Percentiles rank a stretch among this genome's conserved stretches.
Evolutionary conservation across 176 grass and related monocot genomes (phyloP).

Genomic region (Hsuehochloa calcarea): DNA sequence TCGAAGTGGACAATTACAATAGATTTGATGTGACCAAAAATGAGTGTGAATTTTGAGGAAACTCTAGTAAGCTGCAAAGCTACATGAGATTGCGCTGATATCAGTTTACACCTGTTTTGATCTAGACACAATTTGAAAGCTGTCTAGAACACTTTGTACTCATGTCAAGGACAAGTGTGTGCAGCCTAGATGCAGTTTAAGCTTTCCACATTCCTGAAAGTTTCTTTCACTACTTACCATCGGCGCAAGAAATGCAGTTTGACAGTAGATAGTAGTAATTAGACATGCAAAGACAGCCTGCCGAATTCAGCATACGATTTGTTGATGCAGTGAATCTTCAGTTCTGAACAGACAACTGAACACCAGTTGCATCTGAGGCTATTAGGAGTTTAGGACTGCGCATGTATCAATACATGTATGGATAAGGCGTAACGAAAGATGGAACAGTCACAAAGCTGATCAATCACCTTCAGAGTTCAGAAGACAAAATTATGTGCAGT

Average conservation of each 20-base stretch:
- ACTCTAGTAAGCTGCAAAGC: not conserved
- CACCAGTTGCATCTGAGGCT: not conserved
- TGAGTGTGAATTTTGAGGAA: not conserved
- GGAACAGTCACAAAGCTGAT: not conserved
- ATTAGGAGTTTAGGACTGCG: not conserved
- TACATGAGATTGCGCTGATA: not conserved
- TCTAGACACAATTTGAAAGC: not conserved
- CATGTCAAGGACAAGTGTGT: not conserved
- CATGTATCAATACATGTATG: not conserved
- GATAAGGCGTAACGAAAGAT: not conserved
- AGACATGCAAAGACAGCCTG: not conserved
- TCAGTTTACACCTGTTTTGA: not conserved
- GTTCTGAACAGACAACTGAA: not conserved
- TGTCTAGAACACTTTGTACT: not conserved
- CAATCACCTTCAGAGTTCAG: not conserved
- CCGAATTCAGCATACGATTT: not conserved
- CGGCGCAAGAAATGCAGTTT: not conserved
- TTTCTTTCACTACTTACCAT: not conserved
- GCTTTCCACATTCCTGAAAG: not conserved
- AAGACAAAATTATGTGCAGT: not conserved
- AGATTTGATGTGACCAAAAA: not conserved
- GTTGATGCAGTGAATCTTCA: not conserved
- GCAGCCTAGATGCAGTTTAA: not conserved
- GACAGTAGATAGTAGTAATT: not conserved
- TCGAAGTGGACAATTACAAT: not conserved